A percentile compares a stretch with the other conserved stretches of the same genome.
phyloP scores from a whole-genome alignment of 1,284 basidiomycete genomes.

The Coniophora puteana region DNA sequence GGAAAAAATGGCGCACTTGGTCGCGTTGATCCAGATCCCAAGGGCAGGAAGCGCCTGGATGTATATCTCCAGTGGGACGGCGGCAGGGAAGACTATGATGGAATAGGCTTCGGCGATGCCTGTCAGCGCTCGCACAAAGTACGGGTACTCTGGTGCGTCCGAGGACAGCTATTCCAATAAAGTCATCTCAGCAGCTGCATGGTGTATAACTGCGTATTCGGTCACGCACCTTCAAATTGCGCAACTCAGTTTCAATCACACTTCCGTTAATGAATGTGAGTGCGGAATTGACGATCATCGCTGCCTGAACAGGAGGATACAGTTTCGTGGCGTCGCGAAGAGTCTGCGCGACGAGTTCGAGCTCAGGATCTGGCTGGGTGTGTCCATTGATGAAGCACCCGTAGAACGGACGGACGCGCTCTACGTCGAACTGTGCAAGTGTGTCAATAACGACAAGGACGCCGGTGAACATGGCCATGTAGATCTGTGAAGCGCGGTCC shows the following conservation, averaged over 20 bases:
- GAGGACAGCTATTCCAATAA: background rate
- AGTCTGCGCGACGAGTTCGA: slow-evolving; percentile 27
- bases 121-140: slow-evolving; percentile 26
- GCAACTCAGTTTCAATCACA: slow-evolving; percentile 27
- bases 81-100: slow-evolving; percentile 26
- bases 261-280: slow-evolving; percentile 22
- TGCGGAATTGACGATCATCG: slow-evolving; percentile 25
- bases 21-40: slow-evolving; percentile 23
- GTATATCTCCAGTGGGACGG: slow-evolving; percentile 24
- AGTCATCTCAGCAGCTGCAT: slow-evolving; percentile 2
- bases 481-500: slow-evolving; percentile 14
- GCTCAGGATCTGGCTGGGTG: slow-evolving; percentile 17
- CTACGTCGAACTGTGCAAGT: slow-evolving; percentile 13
- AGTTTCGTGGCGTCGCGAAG: slow-evolving; percentile 15
- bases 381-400: slow-evolving; percentile 18
- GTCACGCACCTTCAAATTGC: slow-evolving; percentile 15
- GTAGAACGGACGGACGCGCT: slow-evolving; percentile 24
- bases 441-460: slow-evolving; percentile 29
- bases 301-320: slow-evolving; percentile 17
- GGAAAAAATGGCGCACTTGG: too few relatives aligned
- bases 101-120: slow-evolving; percentile 25
- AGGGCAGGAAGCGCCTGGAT: slow-evolving; percentile 32
- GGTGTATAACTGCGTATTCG: background rate
- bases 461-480: slow-evolving; percentile 30
- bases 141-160: slow-evolving; percentile 21